Evolutionary conservation across 2,329 filamentous ascomycete species (phyloP).

Genomic region (Fusarium chlamydosporum): DNA sequence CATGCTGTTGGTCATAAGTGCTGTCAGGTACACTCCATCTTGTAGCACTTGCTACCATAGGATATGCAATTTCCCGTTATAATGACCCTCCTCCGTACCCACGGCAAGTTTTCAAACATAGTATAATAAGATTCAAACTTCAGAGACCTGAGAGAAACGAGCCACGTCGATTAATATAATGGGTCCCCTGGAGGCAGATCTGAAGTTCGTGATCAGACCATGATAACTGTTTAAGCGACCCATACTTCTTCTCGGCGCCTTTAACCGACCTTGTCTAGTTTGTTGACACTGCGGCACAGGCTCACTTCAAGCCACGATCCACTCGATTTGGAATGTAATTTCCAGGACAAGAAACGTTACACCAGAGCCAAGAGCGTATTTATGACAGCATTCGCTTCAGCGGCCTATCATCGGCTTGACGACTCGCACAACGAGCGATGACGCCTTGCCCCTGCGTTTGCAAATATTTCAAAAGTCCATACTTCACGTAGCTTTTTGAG

Average conservation of each 20-base stretch:
- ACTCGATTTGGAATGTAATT: background rate
- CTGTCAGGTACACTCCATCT: background rate
- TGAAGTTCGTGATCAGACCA: background rate
- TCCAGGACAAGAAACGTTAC: conserved; percentile 6
- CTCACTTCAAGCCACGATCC: background rate
- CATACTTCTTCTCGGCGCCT: background rate
- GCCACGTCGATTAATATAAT: background rate
- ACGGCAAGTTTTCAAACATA: no score
- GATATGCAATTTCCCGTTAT: background rate
- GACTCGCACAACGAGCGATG: background rate
- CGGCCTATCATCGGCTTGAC: background rate
- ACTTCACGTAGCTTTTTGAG: background rate
- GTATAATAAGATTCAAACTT: background rate
- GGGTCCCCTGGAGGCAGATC: background rate
- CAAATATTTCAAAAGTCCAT: background rate
- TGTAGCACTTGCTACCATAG: fast-evolving
- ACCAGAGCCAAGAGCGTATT: background rate
- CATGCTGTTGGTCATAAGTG: background rate
- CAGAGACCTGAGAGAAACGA: background rate
- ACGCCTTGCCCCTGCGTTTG: background rate
- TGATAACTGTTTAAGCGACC: background rate
- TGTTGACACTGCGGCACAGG: background rate
- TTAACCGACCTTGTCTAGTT: background rate
- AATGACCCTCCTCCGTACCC: background rate
- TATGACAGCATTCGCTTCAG: background rate